These are phyloP conservation scores for Paramecium primaurelia DNA, from an alignment of 73 alveolate species.

Conservation along the genomic window DNA sequence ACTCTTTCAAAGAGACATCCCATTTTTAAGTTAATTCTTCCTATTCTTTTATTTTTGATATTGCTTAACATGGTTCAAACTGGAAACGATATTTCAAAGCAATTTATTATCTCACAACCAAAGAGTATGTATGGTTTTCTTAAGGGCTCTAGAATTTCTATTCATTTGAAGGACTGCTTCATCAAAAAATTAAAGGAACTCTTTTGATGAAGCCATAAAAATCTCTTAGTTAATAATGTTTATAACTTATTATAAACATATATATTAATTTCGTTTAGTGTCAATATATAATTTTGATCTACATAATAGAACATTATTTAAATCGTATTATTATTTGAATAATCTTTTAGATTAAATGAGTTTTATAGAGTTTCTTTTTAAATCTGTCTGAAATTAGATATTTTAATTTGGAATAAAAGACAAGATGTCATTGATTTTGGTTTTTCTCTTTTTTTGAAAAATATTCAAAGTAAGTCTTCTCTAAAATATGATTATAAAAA, in stretches of 20 bases:
- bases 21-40: neutral
- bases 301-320: no score
- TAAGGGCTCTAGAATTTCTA: slow-evolving; percentile 66
- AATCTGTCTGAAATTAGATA: no score
- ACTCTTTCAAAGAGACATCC: neutral
- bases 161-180: neutral
- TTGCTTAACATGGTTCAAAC: neutral
- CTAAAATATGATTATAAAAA: no score
- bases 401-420: no score
- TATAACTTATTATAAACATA: neutral
- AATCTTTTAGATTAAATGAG: no score
- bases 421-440: no score
- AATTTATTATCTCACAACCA: slow-evolving; percentile 63
- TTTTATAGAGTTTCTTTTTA: no score
- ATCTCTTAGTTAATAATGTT: neutral
- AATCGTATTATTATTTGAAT: no score
- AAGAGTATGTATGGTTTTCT: slow-evolving; percentile 74
- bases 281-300: neutral
- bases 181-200: neutral
- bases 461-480: no score
- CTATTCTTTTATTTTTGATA: neutral
- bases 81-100: neutral
- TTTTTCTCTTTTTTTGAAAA: no score
- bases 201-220: neutral
- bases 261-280: neutral